Conservation (phyloP, 2,329 filamentous ascomycete genomes). For the Talaromyces sp. region DNA sequence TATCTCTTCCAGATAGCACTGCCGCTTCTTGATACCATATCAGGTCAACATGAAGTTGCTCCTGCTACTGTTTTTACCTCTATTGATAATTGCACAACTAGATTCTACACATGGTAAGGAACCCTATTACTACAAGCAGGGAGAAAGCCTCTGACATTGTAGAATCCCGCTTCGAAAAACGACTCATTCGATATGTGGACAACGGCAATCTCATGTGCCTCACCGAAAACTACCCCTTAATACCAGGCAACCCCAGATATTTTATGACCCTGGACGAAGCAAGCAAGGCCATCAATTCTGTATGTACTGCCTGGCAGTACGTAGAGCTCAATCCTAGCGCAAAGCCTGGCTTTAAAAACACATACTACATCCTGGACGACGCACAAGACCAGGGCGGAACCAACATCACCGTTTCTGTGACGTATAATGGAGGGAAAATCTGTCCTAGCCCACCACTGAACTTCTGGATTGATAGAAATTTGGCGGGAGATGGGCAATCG, state of each 20-base stretch:
- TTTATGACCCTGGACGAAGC: not conserved
- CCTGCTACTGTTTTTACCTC: not conserved
- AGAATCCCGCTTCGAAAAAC: not conserved
- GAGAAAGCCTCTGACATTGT: not conserved
- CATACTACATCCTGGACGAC: not conserved
- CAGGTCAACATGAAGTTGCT: not conserved
- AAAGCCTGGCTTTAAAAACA: not conserved
- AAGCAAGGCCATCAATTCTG: not conserved
- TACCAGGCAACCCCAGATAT: not conserved
- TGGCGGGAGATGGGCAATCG: not conserved
- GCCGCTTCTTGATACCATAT: not conserved
- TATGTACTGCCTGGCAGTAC: not conserved
- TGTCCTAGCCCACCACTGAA: not conserved
- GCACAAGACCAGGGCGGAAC: too few species aligned
- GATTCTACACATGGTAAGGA: not conserved
- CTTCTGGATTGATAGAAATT: not conserved
- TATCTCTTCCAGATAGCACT: not conserved
- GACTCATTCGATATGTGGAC: not conserved
- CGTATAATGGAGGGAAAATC: not conserved
- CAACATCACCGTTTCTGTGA: not conserved
- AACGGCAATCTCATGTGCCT: not conserved
- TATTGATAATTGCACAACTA: not conserved
- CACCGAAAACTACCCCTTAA: not conserved
- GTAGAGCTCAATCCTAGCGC: not conserved
- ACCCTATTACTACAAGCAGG: not conserved